Percentiles rank a stretch among this genome's conserved stretches.
phyloP scores from a whole-genome alignment of 768 basidiomycete genomes.

The Boletus vinaceobasis region DNA sequence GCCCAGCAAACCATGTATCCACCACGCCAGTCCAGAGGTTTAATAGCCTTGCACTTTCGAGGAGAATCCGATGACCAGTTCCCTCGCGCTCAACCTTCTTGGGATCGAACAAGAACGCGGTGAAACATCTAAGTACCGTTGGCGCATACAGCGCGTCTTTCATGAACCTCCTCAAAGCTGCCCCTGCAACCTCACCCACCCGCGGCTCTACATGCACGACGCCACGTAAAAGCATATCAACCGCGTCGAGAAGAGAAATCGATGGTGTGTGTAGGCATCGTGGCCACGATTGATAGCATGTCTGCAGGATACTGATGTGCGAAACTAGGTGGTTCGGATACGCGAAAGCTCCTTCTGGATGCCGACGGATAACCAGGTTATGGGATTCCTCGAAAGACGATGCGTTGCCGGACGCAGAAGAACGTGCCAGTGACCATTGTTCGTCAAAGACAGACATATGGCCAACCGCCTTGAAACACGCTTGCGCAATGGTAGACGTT shows the following conservation, averaged over 20 bases:
- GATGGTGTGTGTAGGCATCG: constrained; percentile 62
- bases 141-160: constrained; percentile 52
- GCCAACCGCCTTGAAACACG: constrained; percentile 64
- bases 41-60: constrained; percentile 66
- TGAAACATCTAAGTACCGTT: constrained; percentile 60
- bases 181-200: constrained; percentile 64
- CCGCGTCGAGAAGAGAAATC: constrained; percentile 52
- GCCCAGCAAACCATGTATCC: constrained; percentile 59
- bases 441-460: constrained; percentile 84
- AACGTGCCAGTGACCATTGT: constrained; percentile 65
- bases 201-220: constrained; percentile 82
- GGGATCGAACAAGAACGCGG: constrained; percentile 72
- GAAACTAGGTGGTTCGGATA: constrained; percentile 61
- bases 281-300: constrained; percentile 82
- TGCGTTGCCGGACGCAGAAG: constrained; percentile 33
- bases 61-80: constrained; percentile 56
- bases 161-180: constrained; percentile 72
- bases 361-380: constrained; percentile 63
- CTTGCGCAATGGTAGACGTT: constrained; percentile 52
- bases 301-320: constrained; percentile 68
- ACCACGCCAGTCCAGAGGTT: constrained; percentile 72
- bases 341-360: constrained; percentile 58
- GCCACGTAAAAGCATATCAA: constrained; percentile 77
- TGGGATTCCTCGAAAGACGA: constrained; percentile 67
- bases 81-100: constrained; percentile 58